Evolutionary conservation across 441 rosid species (phyloP), one percentile per base, ranked within the genome.

Genomic region (Mallotus repandus): DNA sequence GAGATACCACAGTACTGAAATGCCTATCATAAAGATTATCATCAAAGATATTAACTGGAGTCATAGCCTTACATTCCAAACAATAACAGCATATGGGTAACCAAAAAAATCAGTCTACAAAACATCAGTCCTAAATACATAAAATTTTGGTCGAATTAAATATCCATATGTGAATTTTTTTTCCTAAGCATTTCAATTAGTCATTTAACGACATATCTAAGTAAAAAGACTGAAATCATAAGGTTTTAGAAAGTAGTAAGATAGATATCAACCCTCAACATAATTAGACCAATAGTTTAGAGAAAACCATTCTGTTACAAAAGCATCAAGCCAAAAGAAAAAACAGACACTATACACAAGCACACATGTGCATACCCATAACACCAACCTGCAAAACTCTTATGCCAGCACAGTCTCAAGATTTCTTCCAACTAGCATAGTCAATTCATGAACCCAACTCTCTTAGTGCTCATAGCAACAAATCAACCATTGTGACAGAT

Each of bases 151-250:
- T 41, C 45, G 3, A 7, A n/a, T 32, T 61, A 32, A 32, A n/a
- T 1, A 0, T 14, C 22, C 22, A 32, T 32, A 61, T 61, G 4
- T 18, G 43, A 61, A 35, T 32, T 45, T 69, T 43, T 58, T 13
- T 57, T 25, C 29, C 38, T 52, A 57, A 21, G 55, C 43, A 35
- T 11, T 18, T 48, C 7, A 66, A 45, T 43, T 56, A 46, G 7
- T 49, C 12, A 70, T 59, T 9, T 46, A 46, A 65, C 25, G 53
- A 29, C 76, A 64, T 32, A 45, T 66, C 13, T 18, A 52, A 58
- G 41, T 16, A 56, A 22, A 57, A 53, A 29, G 14, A 21, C 41
- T 32, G 18, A 41, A 53, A 50, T 41, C 45, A 22, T 35, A 63
- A 54, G 45, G 22, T 46, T 11, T 55, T 15, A 22, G 19, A 63